A percentile compares a stretch with the other conserved stretches of the same genome.
These are phyloP conservation scores for Linanthus parryae DNA, from an alignment of 148 eudicot species.

Conservation along the genomic window DNA sequence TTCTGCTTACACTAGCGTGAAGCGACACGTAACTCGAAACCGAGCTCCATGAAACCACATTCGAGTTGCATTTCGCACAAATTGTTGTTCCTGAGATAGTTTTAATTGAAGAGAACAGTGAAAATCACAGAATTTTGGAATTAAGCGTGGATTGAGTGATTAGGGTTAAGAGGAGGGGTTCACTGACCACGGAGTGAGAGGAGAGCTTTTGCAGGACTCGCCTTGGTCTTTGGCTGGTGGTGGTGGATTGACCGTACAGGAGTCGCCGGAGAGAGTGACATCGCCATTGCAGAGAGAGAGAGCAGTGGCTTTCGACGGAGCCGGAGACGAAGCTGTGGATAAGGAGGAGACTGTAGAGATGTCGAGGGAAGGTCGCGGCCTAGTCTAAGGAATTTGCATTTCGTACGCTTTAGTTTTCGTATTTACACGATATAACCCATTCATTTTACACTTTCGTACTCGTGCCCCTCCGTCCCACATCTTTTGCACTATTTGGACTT, in stretches of 20 bases:
- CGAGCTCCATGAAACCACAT: conserved; percentile 46
- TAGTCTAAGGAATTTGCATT: background rate
- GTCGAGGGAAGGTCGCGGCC: background rate
- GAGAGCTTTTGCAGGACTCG: conserved; percentile 17
- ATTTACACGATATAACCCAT: too few species aligned
- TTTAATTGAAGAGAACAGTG: background rate
- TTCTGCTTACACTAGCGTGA: conserved; percentile 25
- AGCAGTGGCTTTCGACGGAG: background rate
- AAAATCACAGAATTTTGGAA: background rate
- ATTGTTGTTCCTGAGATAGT: conserved; percentile 15
- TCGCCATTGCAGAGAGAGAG: conserved; percentile 12
- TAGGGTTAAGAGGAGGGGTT: background rate
- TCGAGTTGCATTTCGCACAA: conserved; percentile 19
- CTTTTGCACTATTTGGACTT: too few species aligned
- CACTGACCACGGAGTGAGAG: conserved; percentile 18
- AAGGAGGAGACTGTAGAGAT: too few species aligned
- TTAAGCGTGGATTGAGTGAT: background rate
- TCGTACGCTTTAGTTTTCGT: too few species aligned
- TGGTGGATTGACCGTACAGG: conserved; percentile 16
- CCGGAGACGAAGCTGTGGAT: background rate
- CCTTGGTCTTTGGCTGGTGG: conserved; percentile 6
- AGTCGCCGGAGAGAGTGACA: conserved; percentile 24
- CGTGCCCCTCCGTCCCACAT: too few species aligned
- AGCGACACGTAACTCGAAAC: conserved; percentile 50
- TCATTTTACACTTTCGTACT: too few species aligned